Evolutionary conservation across 2,329 filamentous ascomycete genomes (phyloP).

Genomic region (Chrysoporthe puriensis): DNA sequence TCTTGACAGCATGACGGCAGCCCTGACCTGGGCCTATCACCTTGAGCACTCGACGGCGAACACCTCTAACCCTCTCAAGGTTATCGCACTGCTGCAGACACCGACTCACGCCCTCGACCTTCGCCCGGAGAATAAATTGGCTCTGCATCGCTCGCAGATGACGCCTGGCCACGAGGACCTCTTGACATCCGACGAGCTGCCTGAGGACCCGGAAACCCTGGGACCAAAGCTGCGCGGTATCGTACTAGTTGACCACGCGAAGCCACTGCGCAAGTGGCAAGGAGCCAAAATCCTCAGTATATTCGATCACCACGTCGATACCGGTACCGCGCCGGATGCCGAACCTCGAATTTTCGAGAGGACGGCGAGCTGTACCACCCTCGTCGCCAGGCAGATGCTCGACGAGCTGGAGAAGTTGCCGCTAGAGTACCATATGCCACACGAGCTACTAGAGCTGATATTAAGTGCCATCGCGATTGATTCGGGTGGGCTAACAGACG

Average conservation of each 20-base stretch:
- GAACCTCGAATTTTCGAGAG: slow-evolving; percentile 48
- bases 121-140: slow-evolving; percentile 51
- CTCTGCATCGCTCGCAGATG: slow-evolving; percentile 49
- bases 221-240: slow-evolving; percentile 47
- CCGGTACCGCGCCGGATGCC: slow-evolving; percentile 44
- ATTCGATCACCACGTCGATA: slow-evolving; percentile 51
- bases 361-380: slow-evolving; percentile 48
- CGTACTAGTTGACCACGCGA: slow-evolving; percentile 48
- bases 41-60: slow-evolving; percentile 48
- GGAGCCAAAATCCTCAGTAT: slow-evolving; percentile 48
- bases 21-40: slow-evolving; percentile 52
- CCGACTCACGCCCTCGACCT: slow-evolving; percentile 49
- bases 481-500: slow-evolving; percentile 44
- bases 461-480: slow-evolving; percentile 51
- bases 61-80: slow-evolving; percentile 46
- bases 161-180: slow-evolving; percentile 49
- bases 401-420: slow-evolving; percentile 47
- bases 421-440: slow-evolving; percentile 51
- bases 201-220: slow-evolving; percentile 49
- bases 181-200: slow-evolving; percentile 50
- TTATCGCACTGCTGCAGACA: slow-evolving; percentile 51
- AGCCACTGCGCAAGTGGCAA: slow-evolving; percentile 47
- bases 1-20: slow-evolving; percentile 47
- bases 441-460: slow-evolving; percentile 52
- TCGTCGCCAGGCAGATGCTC: slow-evolving; percentile 51